Evolutionary conservation across 2,329 filamentous ascomycete species (phyloP).

Genomic region (Trichoderma harzianum): DNA sequence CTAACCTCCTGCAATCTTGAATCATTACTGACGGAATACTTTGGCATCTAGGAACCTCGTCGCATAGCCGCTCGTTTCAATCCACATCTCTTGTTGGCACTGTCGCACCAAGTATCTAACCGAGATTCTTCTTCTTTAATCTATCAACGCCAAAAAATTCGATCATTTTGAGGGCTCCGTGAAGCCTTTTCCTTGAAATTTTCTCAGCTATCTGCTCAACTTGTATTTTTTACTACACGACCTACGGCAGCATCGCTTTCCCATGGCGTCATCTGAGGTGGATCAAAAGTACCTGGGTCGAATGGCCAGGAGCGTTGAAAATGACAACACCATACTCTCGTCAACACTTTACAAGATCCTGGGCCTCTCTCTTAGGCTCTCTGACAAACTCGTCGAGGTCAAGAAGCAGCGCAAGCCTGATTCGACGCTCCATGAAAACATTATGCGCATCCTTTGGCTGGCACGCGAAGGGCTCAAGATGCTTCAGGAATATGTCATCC

Average conservation of each 20-base stretch:
- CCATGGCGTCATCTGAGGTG: slow-evolving; percentile 95
- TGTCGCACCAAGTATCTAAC: background rate
- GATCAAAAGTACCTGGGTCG: slow-evolving; percentile 95
- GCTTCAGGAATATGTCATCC: slow-evolving; percentile 82
- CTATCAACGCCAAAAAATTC: background rate
- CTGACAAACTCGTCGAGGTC: slow-evolving; percentile 76
- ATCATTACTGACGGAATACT: background rate
- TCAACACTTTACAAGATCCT: slow-evolving; percentile 86
- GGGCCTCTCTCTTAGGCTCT: slow-evolving; percentile 84
- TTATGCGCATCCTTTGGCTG: slow-evolving; percentile 90
- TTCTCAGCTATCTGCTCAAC: background rate
- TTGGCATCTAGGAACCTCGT: background rate
- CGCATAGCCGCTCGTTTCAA: background rate
- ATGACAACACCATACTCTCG: slow-evolving; percentile 74
- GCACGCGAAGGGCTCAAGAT: slow-evolving; percentile 86
- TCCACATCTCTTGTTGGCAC: background rate
- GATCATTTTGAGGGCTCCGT: background rate
- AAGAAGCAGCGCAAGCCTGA: slow-evolving; percentile 82
- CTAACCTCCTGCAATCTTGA: background rate
- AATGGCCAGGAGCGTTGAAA: slow-evolving; percentile 75
- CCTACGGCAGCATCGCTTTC: background rate
- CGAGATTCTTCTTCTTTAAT: background rate
- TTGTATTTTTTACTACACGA: background rate
- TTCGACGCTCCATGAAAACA: slow-evolving; percentile 76
- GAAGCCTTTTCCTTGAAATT: background rate